These are phyloP conservation scores for Macrophomina phaseolina DNA, from an alignment of 2,329 filamentous ascomycete genomes.

Conservation along the genomic window DNA sequence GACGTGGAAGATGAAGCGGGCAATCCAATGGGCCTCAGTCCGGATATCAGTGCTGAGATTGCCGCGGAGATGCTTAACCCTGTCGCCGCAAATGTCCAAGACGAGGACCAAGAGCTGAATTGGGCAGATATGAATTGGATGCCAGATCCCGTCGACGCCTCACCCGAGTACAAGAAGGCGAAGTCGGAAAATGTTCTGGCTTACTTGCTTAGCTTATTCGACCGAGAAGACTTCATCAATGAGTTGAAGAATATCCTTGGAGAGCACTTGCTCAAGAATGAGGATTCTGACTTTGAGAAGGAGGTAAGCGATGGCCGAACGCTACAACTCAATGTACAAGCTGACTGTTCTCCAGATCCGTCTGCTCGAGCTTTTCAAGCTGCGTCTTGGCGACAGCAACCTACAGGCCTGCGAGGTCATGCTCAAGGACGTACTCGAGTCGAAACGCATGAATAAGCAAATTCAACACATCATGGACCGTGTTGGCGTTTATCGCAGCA, in stretches of 20 bases:
- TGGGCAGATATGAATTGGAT: slow-evolving; percentile 95
- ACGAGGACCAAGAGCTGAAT: slow-evolving; percentile 70
- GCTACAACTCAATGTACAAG: not conserved
- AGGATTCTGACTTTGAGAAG: slow-evolving; percentile 71
- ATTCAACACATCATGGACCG: slow-evolving; percentile 48
- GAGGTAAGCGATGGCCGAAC: slow-evolving; percentile 51
- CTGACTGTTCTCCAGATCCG: slow-evolving; percentile 52
- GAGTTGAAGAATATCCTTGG: slow-evolving; percentile 91
- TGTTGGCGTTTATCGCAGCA: slow-evolving; percentile 30
- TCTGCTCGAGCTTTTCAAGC: slow-evolving; percentile 84
- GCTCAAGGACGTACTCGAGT: slow-evolving; percentile 91
- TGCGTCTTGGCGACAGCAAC: slow-evolving; percentile 82
- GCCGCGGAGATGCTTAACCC: slow-evolving; percentile 69
- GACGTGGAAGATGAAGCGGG: slow-evolving; percentile 58
- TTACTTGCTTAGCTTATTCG: slow-evolving; percentile 85
- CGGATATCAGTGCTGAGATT: slow-evolving; percentile 71
- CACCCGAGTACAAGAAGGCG: slow-evolving; percentile 84
- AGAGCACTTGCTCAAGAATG: slow-evolving; percentile 72
- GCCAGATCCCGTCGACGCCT: slow-evolving; percentile 90
- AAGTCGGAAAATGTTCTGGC: slow-evolving; percentile 91
- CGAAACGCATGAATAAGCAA: slow-evolving; percentile 71
- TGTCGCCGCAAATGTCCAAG: slow-evolving; percentile 59
- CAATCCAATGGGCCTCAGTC: slow-evolving; percentile 57
- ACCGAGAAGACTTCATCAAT: slow-evolving; percentile 92
- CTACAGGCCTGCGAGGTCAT: slow-evolving; percentile 97